phyloP scores from a whole-genome alignment of 2,329 filamentous ascomycete genomes.

The Penicillium sp. region DNA sequence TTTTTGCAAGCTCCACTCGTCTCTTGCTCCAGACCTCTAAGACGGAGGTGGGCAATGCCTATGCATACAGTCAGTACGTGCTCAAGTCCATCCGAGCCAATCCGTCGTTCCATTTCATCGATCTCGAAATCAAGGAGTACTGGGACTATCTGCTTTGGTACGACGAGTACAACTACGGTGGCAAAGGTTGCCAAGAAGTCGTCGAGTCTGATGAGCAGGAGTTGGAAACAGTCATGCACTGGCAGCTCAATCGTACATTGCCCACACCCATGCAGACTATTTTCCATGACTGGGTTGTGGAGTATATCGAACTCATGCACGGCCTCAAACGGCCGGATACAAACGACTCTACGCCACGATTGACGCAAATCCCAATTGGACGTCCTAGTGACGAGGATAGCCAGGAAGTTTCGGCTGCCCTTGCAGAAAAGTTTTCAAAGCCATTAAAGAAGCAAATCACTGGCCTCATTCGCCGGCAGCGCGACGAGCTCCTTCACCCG shows the following conservation, averaged over 20 bases:
- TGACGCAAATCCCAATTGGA: slow-evolving; percentile 54
- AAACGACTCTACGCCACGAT: slow-evolving; percentile 41
- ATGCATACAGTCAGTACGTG: slow-evolving; percentile 93
- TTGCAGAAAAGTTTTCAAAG: slow-evolving; percentile 76
- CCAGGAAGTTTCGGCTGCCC: slow-evolving; percentile 54
- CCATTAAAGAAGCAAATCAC: slow-evolving; percentile 83
- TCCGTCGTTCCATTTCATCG: slow-evolving; percentile 91
- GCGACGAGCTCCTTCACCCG: slow-evolving; percentile 78
- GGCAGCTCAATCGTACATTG: slow-evolving; percentile 88
- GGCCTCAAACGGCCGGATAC: slow-evolving; percentile 64
- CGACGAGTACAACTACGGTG: slow-evolving; percentile 97
- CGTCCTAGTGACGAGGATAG: slow-evolving; percentile 52
- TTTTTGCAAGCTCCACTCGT: slow-evolving; percentile 87
- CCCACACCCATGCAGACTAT: slow-evolving; percentile 68
- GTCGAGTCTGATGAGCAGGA: slow-evolving; percentile 66
- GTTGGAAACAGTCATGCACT: slow-evolving; percentile 91
- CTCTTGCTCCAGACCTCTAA: slow-evolving; percentile 92
- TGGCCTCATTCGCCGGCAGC: slow-evolving; percentile 69
- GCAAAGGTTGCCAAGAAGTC: slow-evolving; percentile 78
- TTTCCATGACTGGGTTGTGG: slow-evolving; percentile 87
- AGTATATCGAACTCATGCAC: slow-evolving; percentile 94
- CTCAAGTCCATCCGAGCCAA: slow-evolving; percentile 94
- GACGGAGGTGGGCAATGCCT: slow-evolving; percentile 90
- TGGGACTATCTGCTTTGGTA: slow-evolving; percentile 99
- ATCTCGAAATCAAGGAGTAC: slow-evolving; percentile 94